Conservation (phyloP, 2,329 filamentous ascomycete genomes). For the Epichloe baconii region DNA sequence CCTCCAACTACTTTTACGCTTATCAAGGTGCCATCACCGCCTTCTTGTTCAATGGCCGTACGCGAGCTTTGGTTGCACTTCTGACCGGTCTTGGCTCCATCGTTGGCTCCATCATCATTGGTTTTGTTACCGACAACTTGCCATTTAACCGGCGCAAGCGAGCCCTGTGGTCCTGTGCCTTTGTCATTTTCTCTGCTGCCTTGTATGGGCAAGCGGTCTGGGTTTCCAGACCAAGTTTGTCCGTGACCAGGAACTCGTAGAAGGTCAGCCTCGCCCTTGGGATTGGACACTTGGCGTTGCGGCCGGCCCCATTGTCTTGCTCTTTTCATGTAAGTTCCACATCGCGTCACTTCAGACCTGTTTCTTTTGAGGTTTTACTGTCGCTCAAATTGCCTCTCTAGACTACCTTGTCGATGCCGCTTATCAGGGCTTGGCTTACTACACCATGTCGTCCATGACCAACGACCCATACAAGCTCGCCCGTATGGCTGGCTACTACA, state of each 20-base stretch:
- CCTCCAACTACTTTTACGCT: constrained; percentile 73
- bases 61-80: constrained; percentile 57
- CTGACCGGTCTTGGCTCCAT: constrained; percentile 65
- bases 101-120: constrained; percentile 52
- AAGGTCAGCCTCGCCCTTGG: constrained; percentile 12
- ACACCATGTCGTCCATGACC: constrained; percentile 62
- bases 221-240: constrained; percentile 48
- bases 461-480: constrained; percentile 62
- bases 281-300: constrained; percentile 14
- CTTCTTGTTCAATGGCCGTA: constrained; percentile 59
- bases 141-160: constrained; percentile 42
- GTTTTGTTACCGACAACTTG: constrained; percentile 46
- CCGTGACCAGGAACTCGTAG: constrained; percentile 7
- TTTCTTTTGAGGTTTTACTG: too few relatives aligned
- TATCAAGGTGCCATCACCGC: constrained; percentile 67
- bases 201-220: constrained; percentile 57
- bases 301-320: constrained; percentile 13
- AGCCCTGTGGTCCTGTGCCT: constrained; percentile 43
- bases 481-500: constrained; percentile 70
- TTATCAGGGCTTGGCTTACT: constrained; percentile 46
- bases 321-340: constrained; percentile 11
- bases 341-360: too few relatives aligned
- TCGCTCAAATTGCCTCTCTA: background rate
- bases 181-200: constrained; percentile 51
- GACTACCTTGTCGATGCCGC: constrained; percentile 16